Evolutionary conservation across 2,329 filamentous ascomycete genomes (phyloP), one percentile per base, ranked within the genome.

Genomic region (Dendrostoma leiphaemia): DNA sequence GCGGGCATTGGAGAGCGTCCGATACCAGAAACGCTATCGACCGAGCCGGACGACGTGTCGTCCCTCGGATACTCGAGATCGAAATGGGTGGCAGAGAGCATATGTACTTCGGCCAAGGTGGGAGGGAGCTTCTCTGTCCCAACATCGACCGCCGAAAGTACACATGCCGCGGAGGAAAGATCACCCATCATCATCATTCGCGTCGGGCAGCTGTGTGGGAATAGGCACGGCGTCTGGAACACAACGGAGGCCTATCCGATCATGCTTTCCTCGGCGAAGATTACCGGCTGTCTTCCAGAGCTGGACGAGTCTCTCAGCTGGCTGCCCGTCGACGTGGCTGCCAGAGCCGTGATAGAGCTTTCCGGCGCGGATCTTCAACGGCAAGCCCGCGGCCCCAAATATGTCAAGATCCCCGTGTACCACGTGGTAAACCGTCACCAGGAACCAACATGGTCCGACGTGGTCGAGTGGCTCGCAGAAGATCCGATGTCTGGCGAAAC

Each of bases 21-120:
- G 3, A 72, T 81, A 24, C 65, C 67, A 1, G 79, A 83, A 60
- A 47, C 47, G 3, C 62, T 77, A 3, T 69, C 75, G 2, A 49
- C 61, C 1, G 62, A 75, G 24, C 74, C 79, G 1, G 60, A 64
- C 3, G 67, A 74, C 32, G 74, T 78, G 1, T 74, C 75, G 1
- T 63, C 71, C 0, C 68, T 82, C 5, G 82, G 82, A 4, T 85
- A 85, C 60, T 76, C 78, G 1, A 73, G 73, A 26, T 83, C 79
- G 1, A 78, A 82, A 66, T 83, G 81, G 80, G 78, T 83, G 1
- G 81, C 80, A 1, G 82, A 85, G 67, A 69, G 70, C 17, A 75
- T 83, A 9, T 83, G 79, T 58, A 60, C 70, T 1, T 61, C 68
- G 6, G 75, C 75, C 15, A 63, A 65, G 43, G 52, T 65, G 15